These are phyloP conservation scores for Testicularia cyperi DNA, from an alignment of 1,284 basidiomycete genomes.

Conservation along the genomic window DNA sequence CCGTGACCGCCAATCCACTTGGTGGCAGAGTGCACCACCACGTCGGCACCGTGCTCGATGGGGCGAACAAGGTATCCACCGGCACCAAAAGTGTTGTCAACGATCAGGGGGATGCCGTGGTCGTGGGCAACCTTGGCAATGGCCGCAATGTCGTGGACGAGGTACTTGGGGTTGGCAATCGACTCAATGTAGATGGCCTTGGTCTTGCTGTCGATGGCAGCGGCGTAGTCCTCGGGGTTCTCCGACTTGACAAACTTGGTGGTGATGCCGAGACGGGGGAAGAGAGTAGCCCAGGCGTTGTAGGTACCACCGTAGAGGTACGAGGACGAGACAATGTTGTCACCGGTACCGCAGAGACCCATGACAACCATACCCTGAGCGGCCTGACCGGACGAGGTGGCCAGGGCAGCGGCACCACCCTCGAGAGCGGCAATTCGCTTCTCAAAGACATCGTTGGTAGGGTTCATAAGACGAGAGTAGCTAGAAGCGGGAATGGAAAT, in stretches of 20 bases:
- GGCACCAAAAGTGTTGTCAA: slow-evolving; percentile 88
- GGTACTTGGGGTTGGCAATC: slow-evolving; percentile 80
- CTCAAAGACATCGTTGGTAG: slow-evolving; percentile 82
- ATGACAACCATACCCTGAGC: slow-evolving; percentile 75
- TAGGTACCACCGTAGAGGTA: slow-evolving; percentile 67
- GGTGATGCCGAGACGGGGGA: slow-evolving; percentile 76
- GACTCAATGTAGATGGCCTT: slow-evolving; percentile 73
- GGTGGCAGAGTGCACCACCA: slow-evolving; percentile 82
- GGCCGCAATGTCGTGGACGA: slow-evolving; percentile 71
- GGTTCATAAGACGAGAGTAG: slow-evolving; percentile 71
- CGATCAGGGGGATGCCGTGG: slow-evolving; percentile 74
- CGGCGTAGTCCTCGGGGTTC: slow-evolving; percentile 70
- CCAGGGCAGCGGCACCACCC: slow-evolving; percentile 77
- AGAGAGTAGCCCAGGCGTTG: slow-evolving; percentile 76
- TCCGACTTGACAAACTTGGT: slow-evolving; percentile 74
- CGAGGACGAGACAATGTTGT: slow-evolving; percentile 75
- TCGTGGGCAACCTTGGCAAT: slow-evolving; percentile 78
- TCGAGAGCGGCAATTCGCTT: slow-evolving; percentile 80
- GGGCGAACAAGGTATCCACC: slow-evolving; percentile 75
- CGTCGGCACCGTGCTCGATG: slow-evolving; percentile 78
- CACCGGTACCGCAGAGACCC: slow-evolving; percentile 70
- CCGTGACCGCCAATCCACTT: slow-evolving; percentile 92
- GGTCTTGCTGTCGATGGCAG: slow-evolving; percentile 63
- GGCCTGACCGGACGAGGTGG: slow-evolving; percentile 75
- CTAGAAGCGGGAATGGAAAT: no score